These are phyloP conservation scores for Rhizopogon rudus DNA, from an alignment of 768 basidiomycete genomes.

Conservation along the genomic window DNA sequence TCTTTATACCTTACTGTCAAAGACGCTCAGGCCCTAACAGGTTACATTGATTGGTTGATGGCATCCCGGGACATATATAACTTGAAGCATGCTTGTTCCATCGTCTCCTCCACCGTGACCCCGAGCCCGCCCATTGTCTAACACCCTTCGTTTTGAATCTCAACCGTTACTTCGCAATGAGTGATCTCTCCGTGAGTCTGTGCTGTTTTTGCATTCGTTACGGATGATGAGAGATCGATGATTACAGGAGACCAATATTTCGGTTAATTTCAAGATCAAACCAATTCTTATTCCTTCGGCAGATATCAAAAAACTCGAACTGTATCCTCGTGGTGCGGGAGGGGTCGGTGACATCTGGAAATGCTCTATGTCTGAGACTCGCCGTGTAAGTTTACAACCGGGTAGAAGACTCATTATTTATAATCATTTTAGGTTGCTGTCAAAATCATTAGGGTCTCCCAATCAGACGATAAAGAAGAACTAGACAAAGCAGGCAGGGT, in stretches of 20 bases:
- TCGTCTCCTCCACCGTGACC: background rate
- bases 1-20: background rate
- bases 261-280: background rate
- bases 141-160: background rate
- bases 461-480: too few species aligned
- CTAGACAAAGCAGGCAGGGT: too few species aligned
- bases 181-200: background rate
- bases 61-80: background rate
- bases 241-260: background rate
- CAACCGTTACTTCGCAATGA: background rate
- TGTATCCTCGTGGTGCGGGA: too few species aligned
- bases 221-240: background rate
- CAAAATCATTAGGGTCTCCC: too few species aligned
- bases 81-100: background rate
- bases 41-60: background rate
- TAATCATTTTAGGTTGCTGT: too few species aligned
- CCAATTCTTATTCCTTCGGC: too few species aligned
- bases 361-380: too few species aligned
- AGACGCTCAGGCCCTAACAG: background rate
- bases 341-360: too few species aligned
- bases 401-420: too few species aligned
- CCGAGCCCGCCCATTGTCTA: background rate
- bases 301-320: too few species aligned
- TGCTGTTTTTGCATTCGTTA: background rate
- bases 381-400: too few species aligned